A percentile compares a stretch with the other conserved stretches of the same genome.
phyloP scores from a whole-genome alignment of 2,329 filamentous ascomycete genomes.

The Aspergillus neotritici region DNA sequence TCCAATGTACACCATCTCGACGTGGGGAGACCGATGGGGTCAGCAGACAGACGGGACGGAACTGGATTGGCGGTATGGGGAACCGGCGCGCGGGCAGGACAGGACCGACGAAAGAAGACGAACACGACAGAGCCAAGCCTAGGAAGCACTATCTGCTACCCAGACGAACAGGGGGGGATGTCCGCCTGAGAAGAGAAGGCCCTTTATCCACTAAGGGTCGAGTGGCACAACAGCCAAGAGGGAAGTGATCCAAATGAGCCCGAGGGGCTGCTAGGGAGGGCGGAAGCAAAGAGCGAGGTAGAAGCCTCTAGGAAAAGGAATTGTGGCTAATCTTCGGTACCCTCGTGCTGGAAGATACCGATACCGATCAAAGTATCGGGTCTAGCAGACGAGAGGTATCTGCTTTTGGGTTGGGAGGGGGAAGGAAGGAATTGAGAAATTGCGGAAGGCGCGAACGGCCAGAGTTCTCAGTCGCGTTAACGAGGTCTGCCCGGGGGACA shows the following conservation, averaged over 20 bases:
- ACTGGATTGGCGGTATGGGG: conserved; percentile 1
- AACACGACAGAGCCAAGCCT: conserved; percentile 17
- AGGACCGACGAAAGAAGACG: conserved; percentile 21
- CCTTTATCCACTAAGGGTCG: conserved; percentile 62
- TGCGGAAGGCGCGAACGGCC: conserved; percentile 6
- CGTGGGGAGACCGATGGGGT: conserved; percentile 17
- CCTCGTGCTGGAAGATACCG: conserved; percentile 69
- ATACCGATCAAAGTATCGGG: conserved; percentile 82
- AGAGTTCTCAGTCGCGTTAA: conserved; percentile 48
- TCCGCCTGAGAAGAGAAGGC: conserved; percentile 93
- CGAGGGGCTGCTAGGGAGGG: conserved; percentile 71
- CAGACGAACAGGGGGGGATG: conserved; percentile 87
- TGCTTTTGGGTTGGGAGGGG: conserved; percentile 39
- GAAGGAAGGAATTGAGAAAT: conserved; percentile 15
- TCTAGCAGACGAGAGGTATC: conserved; percentile 68
- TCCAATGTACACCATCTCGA: conserved; percentile 78
- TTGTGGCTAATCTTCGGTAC: conserved; percentile 62
- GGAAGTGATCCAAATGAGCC: conserved; percentile 52
- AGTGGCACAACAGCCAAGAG: conserved; percentile 73
- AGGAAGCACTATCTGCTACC: conserved; percentile 95
- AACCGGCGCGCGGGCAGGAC: conserved; percentile 5
- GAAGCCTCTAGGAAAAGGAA: conserved; percentile 79
- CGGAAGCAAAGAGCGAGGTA: conserved; percentile 69
- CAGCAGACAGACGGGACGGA: conserved; percentile 8
- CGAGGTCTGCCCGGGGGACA: conserved; percentile 49